These are phyloP conservation scores for Mollisiaceae sp. DNA, from an alignment of 2,329 filamentous ascomycete species.

Conservation along the genomic window DNA sequence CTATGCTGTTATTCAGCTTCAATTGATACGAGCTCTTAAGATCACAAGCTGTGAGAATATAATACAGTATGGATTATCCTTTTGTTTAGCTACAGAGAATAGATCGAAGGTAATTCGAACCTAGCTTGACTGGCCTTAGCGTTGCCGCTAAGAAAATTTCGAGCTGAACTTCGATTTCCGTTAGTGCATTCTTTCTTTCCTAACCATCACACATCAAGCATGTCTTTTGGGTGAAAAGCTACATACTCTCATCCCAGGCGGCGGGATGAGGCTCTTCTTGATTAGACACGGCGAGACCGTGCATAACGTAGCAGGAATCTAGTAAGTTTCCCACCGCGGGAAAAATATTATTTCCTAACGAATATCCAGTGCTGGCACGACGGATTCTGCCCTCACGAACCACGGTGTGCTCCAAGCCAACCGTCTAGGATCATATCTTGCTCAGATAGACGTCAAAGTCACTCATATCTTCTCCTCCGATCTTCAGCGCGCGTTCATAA, in stretches of 20 bases:
- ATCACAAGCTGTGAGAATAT: no score
- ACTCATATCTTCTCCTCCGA: constrained; percentile 79
- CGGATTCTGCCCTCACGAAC: constrained; percentile 79
- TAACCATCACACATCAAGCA: constrained; percentile 24
- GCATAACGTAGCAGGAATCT: constrained; percentile 81
- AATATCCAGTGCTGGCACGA: constrained; percentile 71
- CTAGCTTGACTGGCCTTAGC: no score
- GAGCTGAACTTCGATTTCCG: constrained; percentile 8
- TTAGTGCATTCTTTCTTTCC: constrained; percentile 6
- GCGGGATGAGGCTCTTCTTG: constrained; percentile 69
- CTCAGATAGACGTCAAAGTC: constrained; percentile 65
- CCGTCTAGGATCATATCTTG: constrained; percentile 70
- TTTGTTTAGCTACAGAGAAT: no score
- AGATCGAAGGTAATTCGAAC: no score
- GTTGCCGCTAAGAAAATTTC: not conserved
- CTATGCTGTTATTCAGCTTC: no score
- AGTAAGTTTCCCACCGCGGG: constrained; percentile 55
- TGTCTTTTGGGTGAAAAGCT: constrained; percentile 33
- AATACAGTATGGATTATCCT: no score
- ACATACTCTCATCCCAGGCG: constrained; percentile 31
- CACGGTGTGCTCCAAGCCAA: constrained; percentile 83
- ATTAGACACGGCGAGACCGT: constrained; percentile 90
- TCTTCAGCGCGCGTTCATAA: constrained; percentile 73
- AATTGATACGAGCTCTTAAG: no score
- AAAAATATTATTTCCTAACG: constrained; percentile 24